phyloP scores from a whole-genome alignment of 192 early-diverging fungal species.

The Entomortierella chlamydospora region DNA sequence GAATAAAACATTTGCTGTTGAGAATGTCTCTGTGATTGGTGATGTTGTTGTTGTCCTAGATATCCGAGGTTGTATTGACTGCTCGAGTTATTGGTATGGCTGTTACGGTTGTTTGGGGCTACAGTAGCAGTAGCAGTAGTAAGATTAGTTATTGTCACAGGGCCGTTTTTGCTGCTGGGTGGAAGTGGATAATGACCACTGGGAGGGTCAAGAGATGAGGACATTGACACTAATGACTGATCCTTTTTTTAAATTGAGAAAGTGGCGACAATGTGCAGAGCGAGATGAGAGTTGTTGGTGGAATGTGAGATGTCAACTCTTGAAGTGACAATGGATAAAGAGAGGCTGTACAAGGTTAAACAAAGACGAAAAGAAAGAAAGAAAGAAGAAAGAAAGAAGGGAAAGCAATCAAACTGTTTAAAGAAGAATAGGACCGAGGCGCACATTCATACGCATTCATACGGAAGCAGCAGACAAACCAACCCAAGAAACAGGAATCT shows the following conservation, averaged over 20 bases:
- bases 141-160: too few relatives aligned
- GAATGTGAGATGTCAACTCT: too few relatives aligned
- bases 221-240: slow-evolving; percentile 12
- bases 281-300: too few relatives aligned
- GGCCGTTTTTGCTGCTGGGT: slow-evolving; percentile 14
- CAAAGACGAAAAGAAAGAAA: too few relatives aligned
- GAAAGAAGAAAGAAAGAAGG: too few relatives aligned
- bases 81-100: neutral
- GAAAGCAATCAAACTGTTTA: neutral
- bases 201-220: slow-evolving; percentile 17
- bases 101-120: too few relatives aligned
- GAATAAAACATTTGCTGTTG: neutral
- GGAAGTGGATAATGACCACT: neutral
- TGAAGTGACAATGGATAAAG: too few relatives aligned
- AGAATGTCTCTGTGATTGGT: neutral
- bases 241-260: too few relatives aligned
- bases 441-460: neutral
- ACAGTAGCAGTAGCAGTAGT: too few relatives aligned
- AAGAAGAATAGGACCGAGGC: neutral
- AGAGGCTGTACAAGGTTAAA: too few relatives aligned
- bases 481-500: slow-evolving; percentile 40
- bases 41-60: neutral
- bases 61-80: neutral
- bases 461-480: slow-evolving; percentile 27
- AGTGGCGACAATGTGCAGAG: too few relatives aligned